Base-by-base conservation (phyloP, 768 basidiomycete genomes). In the Antrodiella citrinella region DNA sequence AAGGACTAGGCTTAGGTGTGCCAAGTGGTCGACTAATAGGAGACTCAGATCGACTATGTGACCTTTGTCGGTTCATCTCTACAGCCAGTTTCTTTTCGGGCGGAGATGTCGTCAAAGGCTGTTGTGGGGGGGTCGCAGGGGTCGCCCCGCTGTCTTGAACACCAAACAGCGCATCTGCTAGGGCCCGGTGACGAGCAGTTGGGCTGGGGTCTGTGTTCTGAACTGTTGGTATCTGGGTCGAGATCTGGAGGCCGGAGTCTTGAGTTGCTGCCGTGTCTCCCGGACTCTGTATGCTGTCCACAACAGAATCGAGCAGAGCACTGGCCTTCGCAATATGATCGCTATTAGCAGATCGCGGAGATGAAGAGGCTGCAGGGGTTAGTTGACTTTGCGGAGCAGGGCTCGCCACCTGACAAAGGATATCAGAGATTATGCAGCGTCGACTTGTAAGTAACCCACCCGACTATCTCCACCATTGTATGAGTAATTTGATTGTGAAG, bases 401-500 rank as follows among this genome's bases (percentile, higher is more conserved):
- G 59, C 82, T 86, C 26, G 73, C 72, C 44, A 79, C 71, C 86
- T 87, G 56, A 3, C 44, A 11, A 49, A 63, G 46, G 51, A 45
- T 30, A 48, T 47, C 52, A 51, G 26, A 48, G 9, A 44, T 40
- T 15, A 7, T 25, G 42, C 38, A 18, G 20, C 47, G 45, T 25
- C 49, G 44, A 25, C 10, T 44, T 44, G 10, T 44, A 10, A 44
- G 10, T 9, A 23, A 35, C 69, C 43, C 53, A 76, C 74, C 48
- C 61, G 51, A 53, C 55, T 65, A 11, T 70, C 81, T 39, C 76
- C 72, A n/a, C 75, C 77, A 48, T 69, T 74, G 42, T 66, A 67
- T 0, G 82, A 82, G 59, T 87, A 84, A 58, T 80, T 84, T 10
- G 86, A 86, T 65, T 89, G 86, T n/a, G 88, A 87, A 12, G 84